phyloP scores from a whole-genome alignment of 176 grass and related monocot genomes.

The Musa beccarii region DNA sequence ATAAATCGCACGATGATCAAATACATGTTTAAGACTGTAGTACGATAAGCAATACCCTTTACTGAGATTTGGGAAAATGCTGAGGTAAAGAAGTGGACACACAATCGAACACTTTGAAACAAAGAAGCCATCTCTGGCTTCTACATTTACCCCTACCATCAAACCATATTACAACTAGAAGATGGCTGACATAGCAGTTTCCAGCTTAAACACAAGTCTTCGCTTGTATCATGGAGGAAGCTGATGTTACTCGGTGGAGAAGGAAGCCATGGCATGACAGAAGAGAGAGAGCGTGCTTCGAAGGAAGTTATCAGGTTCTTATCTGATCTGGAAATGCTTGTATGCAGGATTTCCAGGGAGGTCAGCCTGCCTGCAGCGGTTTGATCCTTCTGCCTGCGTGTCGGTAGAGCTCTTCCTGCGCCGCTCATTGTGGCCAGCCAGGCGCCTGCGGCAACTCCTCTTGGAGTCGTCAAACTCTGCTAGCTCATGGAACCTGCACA shows the following conservation, averaged over 20 bases:
- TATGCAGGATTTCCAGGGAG: slow-evolving; percentile 36
- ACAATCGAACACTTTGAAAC: too few species aligned
- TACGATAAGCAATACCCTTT: too few species aligned
- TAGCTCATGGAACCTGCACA: slow-evolving; percentile 81
- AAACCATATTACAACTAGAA: too few species aligned
- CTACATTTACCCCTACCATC: too few species aligned
- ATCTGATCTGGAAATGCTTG: slow-evolving; percentile 81
- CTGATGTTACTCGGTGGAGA: neutral
- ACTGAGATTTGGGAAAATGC: too few species aligned
- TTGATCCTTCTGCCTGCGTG: slow-evolving; percentile 25
- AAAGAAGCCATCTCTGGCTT: too few species aligned
- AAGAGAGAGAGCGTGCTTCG: slow-evolving; percentile 96
- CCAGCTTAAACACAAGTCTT: too few species aligned
- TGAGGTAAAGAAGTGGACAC: too few species aligned
- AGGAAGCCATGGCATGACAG: slow-evolving; percentile 51
- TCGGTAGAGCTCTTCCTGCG: slow-evolving; percentile 75
- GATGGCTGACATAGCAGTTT: too few species aligned
- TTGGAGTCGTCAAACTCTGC: slow-evolving; percentile 75
- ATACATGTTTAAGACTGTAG: too few species aligned
- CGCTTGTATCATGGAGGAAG: neutral
- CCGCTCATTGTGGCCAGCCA: slow-evolving; percentile 89
- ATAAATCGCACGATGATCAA: too few species aligned
- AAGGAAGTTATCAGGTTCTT: neutral
- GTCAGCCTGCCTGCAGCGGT: slow-evolving; percentile 35
- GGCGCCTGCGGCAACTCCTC: slow-evolving; percentile 68